Base-by-base conservation (phyloP, 1,139 yeast species). In the Taphrina flavorubra region DNA sequence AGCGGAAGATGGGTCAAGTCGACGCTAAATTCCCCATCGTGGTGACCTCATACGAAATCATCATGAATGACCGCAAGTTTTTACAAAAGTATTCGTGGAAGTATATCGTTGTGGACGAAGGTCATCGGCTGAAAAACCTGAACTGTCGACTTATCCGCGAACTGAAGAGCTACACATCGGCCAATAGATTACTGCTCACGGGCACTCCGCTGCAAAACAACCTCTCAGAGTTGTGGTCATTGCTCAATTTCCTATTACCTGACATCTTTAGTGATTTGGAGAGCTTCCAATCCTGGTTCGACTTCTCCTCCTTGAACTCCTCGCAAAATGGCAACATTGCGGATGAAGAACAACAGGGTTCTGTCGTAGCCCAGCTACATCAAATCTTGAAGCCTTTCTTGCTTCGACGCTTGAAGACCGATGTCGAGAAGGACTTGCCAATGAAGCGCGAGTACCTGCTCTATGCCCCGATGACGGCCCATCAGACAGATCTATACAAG, bases 241-340 rank as follows among this genome's bases (percentile, higher is more conserved):
- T 92, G 70, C 81, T 92, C 69, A 92, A 94, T 76, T 92, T 92
- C 75, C 87, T 92, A 56, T 80, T 94, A 66, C 98, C 99, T 0
- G 97, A 92, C 75, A 89, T 94, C 49, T 94, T 94, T 77, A 71
- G 69, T 25, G 98, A 94, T 77, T 82, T 92, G 71, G 94, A 88
- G 66, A 82, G 91, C 59, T 94, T 94, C 76, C 96, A 92, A 76
- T 89, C 88, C 75, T 94, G 98, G 97, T 94, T 94, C 78, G 95
- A 92, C 77, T 89, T 89, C 74, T 85, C 73, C 85, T 82, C 84
- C 2, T 78, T 78, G 44, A 78, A 81, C 71, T 81, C 79, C 65
- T 74, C 75, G 6, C 76, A 73, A 44, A 57, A 57, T 18, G 59
- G 60, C 34, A 42, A 56, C 8, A 70, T 87, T 37, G 84, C 89